These are phyloP conservation scores for Colletotrichum agaves DNA, from an alignment of 2,329 filamentous ascomycete species.

Conservation along the genomic window DNA sequence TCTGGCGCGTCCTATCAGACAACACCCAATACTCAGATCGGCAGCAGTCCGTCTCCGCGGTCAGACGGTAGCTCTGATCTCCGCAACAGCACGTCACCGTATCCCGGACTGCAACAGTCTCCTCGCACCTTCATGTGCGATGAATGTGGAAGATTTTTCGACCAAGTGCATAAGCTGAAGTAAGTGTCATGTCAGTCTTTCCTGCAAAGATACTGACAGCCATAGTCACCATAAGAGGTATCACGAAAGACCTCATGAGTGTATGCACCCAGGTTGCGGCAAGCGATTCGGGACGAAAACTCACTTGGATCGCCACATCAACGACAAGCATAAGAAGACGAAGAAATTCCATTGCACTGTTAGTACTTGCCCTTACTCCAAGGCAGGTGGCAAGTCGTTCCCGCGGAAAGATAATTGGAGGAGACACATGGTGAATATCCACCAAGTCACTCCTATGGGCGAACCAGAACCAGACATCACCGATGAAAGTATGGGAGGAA, in stretches of 20 bases:
- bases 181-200: conserved; percentile 45
- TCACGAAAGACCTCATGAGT: conserved; percentile 69
- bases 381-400: conserved; percentile 66
- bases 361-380: conserved; percentile 65
- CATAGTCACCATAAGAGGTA: conserved; percentile 69
- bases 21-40: conserved; percentile 58
- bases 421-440: conserved; percentile 70
- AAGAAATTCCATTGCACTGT: conserved; percentile 69
- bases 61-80: conserved; percentile 51
- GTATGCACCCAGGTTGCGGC: conserved; percentile 61
- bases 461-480: conserved; percentile 40
- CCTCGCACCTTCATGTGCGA: conserved; percentile 51
- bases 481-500: conserved; percentile 38
- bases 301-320: conserved; percentile 70
- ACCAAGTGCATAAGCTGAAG: conserved; percentile 71
- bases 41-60: conserved; percentile 53
- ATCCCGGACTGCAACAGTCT: conserved; percentile 38
- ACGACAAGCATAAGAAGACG: conserved; percentile 69
- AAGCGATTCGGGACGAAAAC: conserved; percentile 71
- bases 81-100: conserved; percentile 51
- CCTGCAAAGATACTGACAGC: conserved; percentile 40
- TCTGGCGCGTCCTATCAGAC: conserved; percentile 55
- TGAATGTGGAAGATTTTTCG: conserved; percentile 59
- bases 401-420: conserved; percentile 73
- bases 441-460: conserved; percentile 49